These are phyloP conservation scores for Globisporangium camurandrum DNA, from an alignment of 352 stramenopile genomes.

Conservation along the genomic window DNA sequence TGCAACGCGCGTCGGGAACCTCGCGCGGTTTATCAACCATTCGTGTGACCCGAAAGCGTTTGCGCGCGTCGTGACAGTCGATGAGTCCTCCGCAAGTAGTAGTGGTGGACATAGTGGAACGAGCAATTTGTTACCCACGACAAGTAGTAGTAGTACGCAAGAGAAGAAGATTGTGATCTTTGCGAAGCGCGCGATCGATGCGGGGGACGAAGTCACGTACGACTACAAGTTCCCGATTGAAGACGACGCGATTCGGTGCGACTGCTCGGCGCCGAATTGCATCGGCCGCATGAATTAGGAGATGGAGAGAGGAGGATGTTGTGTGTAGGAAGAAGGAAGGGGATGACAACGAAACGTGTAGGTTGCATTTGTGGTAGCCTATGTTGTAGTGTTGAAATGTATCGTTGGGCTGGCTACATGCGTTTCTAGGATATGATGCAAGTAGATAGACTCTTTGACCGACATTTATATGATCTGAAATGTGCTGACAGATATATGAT, in stretches of 20 bases:
- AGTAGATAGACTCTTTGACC: no score
- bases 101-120: no score
- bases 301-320: background rate
- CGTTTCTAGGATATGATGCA: no score
- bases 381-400: no score
- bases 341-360: no score
- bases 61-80: slow-evolving; percentile 83
- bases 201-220: slow-evolving; percentile 93
- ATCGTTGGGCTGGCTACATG: no score
- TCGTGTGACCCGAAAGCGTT: slow-evolving; percentile 93
- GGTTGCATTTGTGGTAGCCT: no score
- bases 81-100: no score
- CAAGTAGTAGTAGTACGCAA: no score
- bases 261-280: slow-evolving; percentile 91
- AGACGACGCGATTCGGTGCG: slow-evolving; percentile 91
- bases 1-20: slow-evolving; percentile 88
- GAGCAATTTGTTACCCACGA: no score
- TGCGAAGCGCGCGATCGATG: slow-evolving; percentile 85
- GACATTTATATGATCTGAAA: no score
- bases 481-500: no score
- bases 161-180: slow-evolving; percentile 97
- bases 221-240: slow-evolving; percentile 98
- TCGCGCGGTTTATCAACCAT: slow-evolving; percentile 97
- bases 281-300: slow-evolving; percentile 91
- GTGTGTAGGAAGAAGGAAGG: background rate